Base-by-base conservation (phyloP, 345 rosid species). In the Toxicodendron radicans region DNA sequence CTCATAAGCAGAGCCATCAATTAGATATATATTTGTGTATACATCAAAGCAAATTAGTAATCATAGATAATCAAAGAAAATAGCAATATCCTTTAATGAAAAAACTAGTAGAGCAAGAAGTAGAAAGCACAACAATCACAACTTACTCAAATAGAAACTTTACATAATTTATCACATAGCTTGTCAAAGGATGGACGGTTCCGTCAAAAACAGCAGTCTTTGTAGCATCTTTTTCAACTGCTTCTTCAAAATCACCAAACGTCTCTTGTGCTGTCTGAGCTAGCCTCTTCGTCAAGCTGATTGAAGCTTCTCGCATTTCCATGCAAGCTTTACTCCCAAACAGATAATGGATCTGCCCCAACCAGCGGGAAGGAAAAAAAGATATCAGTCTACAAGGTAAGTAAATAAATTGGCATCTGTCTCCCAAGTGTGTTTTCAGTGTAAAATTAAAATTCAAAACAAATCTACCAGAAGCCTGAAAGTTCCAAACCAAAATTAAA, bases 191-290 rank as follows among this genome's bases (percentile, higher is more conserved):
- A 83, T 95, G 98, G 35, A 95, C 97, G 2, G 99, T 93, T 85
- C 99, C 99, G 80, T 95, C 99, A 75, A 86, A 86, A 84, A 95
- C 97, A 4, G 97, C 89, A 33, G 99, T 90, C 82, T 83, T 95
- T n/a, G 99, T 95, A 54, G 97, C 96, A 87, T 95, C 99, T 51
- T 90, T 95, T 76, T 90, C 98, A 27, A 95, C 99, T 0, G 97
- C 98, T 82, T 93, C 98, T 87, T 91, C 96, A 74, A 95, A 95
- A 88, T 93, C 99, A 61, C 78, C 90, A 74, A 95, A 95, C 10
- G 99, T 95, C 79, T 95, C 99, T 80, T 88, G 91, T 7, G 97
- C 95, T 33, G 98, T 92, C 78, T 89, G 92, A 74, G 98, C 97
- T 78, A 95, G 84, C 43, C 91, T 86, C 79, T 87, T 95, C 2